Base-by-base conservation (phyloP, 495 filamentous ascomycete species). In the Neurospora intermedia region DNA sequence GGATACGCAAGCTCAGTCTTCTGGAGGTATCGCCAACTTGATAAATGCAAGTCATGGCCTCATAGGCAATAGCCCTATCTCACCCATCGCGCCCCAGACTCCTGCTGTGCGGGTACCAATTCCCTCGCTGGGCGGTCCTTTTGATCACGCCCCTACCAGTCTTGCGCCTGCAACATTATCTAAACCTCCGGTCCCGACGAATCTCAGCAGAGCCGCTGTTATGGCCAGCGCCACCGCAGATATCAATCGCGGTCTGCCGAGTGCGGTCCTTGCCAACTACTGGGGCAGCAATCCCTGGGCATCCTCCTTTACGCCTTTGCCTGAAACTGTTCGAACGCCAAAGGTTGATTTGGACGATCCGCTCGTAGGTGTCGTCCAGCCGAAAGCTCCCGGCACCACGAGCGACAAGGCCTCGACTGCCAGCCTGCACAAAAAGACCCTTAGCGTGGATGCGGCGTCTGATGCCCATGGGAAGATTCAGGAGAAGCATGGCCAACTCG, bases 241-340 rank as follows among this genome's bases (percentile, higher is more conserved):
- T 75, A 85, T 84, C 69, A 89, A 88, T 20, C 91, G 92, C 18
- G 86, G 87, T 3, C 89, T 96, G 85, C 92, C 93, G 0, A 91
- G 89, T 73, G 94, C 92, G 23, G 88, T 96, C 75, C 89, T 97
- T 87, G 94, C 94, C 23, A 98, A 98, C 77, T 84, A 96, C 71
- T 98, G 94, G 94, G 94, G 94, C 62, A 95, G 90, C 81, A 89
- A 88, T 45, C 90, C 94, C 46, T 96, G 93, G 91, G 89, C 91
- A 8, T 90, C 91, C 72, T 83, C 94, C 38, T 93, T 93, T 75
- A 86, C 87, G 16, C 78, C 92, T 9, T 74, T 41, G 6, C 73
- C 75, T 0, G 74, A 69, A 7, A 71, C 72, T 2, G 69, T 74
- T 18, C 62, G 48, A 18, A 76, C 73, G 0, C 74, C 74, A 13